Percentiles rank a stretch among this genome's conserved stretches.
These are phyloP conservation scores for Zygosaccharomyces sapae DNA, from an alignment of 1,139 yeast genomes.

Conservation along the genomic window DNA sequence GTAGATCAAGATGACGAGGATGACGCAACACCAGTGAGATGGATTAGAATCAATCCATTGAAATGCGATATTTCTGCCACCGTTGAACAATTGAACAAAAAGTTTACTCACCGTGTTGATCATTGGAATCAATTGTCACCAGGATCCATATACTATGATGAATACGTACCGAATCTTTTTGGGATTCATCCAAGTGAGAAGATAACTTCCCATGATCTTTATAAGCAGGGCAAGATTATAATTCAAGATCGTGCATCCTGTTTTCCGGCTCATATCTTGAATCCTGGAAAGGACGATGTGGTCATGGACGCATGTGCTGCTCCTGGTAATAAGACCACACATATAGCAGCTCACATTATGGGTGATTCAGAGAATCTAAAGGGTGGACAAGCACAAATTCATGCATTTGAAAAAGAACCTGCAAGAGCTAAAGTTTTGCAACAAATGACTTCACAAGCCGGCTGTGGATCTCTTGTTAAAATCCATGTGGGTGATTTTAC, in stretches of 20 bases:
- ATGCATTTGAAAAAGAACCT: conserved; percentile 84
- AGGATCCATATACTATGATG: conserved; percentile 67
- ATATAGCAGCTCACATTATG: conserved; percentile 62
- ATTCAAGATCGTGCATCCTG: conserved; percentile 97
- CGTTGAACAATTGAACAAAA: conserved; percentile 42
- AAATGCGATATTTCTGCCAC: conserved; percentile 40
- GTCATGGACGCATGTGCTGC: conserved; percentile 96
- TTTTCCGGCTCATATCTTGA: conserved; percentile 83
- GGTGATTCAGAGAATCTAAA: conserved; percentile 16
- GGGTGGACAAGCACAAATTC: conserved; percentile 38
- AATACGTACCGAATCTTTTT: conserved; percentile 64
- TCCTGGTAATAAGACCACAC: conserved; percentile 97
- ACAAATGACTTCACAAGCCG: conserved; percentile 78
- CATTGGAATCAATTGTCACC: conserved; percentile 51
- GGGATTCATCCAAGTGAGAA: conserved; percentile 77
- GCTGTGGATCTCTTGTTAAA: conserved; percentile 49
- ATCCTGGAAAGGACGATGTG: conserved; percentile 50
- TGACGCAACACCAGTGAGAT: conserved; percentile 79
- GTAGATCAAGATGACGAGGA: conserved; percentile 37
- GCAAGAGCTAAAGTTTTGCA: conserved; percentile 66
- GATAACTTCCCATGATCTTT: conserved; percentile 60
- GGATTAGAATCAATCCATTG: conserved; percentile 77
- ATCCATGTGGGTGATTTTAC: conserved; percentile 87
- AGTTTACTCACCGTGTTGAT: conserved; percentile 33
- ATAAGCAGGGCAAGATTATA: conserved; percentile 70